Evolutionary conservation across 2,329 filamentous ascomycete genomes (phyloP).

Genomic region (Monosporascus sp.): DNA sequence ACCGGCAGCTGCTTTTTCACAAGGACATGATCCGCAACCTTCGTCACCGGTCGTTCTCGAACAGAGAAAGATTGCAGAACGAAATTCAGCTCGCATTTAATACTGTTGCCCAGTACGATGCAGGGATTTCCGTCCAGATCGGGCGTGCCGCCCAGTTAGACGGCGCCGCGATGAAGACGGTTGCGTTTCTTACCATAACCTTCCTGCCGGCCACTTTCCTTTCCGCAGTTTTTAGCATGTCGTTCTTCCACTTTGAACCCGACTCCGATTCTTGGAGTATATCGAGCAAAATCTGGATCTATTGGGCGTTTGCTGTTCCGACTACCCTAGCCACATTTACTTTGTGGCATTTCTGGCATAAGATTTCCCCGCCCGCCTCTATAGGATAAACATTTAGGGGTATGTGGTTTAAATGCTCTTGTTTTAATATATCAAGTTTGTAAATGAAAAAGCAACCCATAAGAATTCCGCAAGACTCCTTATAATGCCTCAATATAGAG

Average conservation of each 20-base stretch:
- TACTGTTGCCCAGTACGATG: slow-evolving; percentile 37
- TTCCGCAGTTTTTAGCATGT: slow-evolving; percentile 42
- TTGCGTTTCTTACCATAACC: slow-evolving; percentile 42
- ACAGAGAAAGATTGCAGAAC: slow-evolving; percentile 44
- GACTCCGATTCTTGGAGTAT: slow-evolving; percentile 16
- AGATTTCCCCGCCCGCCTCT: slow-evolving; percentile 5
- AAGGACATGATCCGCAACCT: slow-evolving; percentile 31
- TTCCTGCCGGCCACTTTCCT: slow-evolving; percentile 51
- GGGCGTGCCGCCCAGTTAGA: slow-evolving; percentile 37
- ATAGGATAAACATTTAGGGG: too few species aligned
- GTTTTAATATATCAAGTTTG: too few species aligned
- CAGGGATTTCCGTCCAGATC: slow-evolving; percentile 33
- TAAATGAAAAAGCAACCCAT: too few species aligned
- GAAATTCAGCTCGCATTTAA: slow-evolving; percentile 51
- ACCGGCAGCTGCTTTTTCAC: slow-evolving; percentile 27
- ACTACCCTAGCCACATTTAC: slow-evolving; percentile 12
- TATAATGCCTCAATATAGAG: too few species aligned
- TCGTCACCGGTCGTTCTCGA: slow-evolving; percentile 31
- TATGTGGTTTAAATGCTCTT: too few species aligned
- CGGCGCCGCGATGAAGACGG: slow-evolving; percentile 46
- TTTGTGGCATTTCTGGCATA: slow-evolving; percentile 12
- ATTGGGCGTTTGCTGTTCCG: slow-evolving; percentile 24
- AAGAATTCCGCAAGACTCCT: too few species aligned
- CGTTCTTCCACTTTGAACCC: slow-evolving; percentile 33
- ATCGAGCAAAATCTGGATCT: slow-evolving; percentile 26